Evolutionary conservation across 371 early-diverging fungal species (phyloP).

Genomic region (Mortierella polycephala): DNA sequence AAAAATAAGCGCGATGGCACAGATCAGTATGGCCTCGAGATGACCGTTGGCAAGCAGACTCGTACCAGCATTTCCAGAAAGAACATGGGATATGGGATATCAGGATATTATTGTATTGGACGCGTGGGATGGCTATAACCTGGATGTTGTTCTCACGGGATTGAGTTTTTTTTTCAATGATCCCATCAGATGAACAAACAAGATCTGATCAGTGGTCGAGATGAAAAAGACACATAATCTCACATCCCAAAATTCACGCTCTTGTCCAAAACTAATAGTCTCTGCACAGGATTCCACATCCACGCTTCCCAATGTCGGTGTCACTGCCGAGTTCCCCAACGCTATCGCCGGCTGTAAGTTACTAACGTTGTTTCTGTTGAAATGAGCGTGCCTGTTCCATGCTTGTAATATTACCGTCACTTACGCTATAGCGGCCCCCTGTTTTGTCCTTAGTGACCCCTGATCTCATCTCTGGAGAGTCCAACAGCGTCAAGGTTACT

Average conservation of each 20-base stretch:
- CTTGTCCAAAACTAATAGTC: slow-evolving; percentile 13
- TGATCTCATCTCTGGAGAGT: slow-evolving; percentile 42
- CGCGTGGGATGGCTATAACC: too few relatives aligned
- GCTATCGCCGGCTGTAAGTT: slow-evolving; percentile 52
- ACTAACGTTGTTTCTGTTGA: too few relatives aligned
- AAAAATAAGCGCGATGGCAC: background rate
- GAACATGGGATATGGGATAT: too few relatives aligned
- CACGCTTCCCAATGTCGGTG: slow-evolving; percentile 25
- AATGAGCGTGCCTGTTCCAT: too few relatives aligned
- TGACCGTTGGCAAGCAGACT: too few relatives aligned
- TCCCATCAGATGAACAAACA: too few relatives aligned
- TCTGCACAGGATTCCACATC: slow-evolving; percentile 31
- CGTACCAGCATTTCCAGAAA: too few relatives aligned
- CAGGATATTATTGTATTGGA: too few relatives aligned
- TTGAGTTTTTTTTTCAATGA: background rate
- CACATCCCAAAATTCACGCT: slow-evolving; percentile 1
- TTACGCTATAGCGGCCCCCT: background rate
- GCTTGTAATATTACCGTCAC: background rate
- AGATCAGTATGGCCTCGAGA: background rate
- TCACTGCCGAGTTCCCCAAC: slow-evolving; percentile 48
- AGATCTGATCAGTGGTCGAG: background rate
- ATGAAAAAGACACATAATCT: background rate
- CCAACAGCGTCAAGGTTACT: slow-evolving; percentile 50
- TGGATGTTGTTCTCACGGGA: background rate
- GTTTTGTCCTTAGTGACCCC: slow-evolving; percentile 36